Evolutionary conservation across 2,329 filamentous ascomycete species (phyloP), one percentile per base, ranked within the genome.

Genomic region (Zasmidium citrigriseum): DNA sequence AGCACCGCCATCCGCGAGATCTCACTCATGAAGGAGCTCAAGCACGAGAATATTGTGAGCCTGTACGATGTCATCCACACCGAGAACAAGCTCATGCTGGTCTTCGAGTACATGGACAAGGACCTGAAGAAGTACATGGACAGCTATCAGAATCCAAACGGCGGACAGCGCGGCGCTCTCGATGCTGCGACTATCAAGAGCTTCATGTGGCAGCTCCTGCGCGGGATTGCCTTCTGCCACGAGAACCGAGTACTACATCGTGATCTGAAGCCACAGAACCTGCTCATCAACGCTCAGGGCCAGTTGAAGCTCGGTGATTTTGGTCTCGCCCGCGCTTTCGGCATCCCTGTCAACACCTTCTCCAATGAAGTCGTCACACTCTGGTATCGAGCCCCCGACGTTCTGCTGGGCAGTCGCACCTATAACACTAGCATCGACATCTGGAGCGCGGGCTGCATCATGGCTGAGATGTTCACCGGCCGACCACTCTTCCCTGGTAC

Each of bases 351-450:
- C 70, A 98, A 98, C 73, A 98, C 93, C 18, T 98, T 98, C 77
- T 96, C 91, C 53, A 98, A 98, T 75, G 93, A 98, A 77, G 93
- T 98, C 58, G 93, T 98, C 46, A 98, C 95, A 0, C 82, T 98
- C 18, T 98, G 93, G 93, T 99, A 99, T 75, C 90, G 95, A 46
- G 95, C 95, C 0, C 95, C 95, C 0, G 95, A 99, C 70, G 95
- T 99, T 48, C 84, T 99, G 52, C 84, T 99, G 47, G 95, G 95
- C 53, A 95, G 90, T 69, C 83, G 95, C 65, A 98, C 95, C 21
- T 99, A 99, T 80, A 99, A 96, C 78, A 99, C 95, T n/a, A 96
- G 91, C 77, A 98, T 99, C 75, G 95, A 99, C 72, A 98, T 99
- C 73, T 99, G 95, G 95, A 96, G 91, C 5, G 95, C 95, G 5